phyloP scores from a whole-genome alignment of 345 rosid species.

The Gossypium arboreum region DNA sequence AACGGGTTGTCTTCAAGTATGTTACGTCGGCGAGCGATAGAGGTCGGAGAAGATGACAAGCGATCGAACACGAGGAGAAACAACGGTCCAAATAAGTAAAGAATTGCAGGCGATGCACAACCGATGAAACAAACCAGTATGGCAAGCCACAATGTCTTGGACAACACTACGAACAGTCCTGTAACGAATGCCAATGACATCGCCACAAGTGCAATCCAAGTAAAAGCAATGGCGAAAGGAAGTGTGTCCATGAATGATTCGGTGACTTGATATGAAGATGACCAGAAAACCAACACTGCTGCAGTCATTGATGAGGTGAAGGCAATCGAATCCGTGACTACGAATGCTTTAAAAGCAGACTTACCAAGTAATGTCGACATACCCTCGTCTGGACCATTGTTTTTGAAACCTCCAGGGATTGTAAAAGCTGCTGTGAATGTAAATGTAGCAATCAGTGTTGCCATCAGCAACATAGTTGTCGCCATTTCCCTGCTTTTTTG shows the following conservation, averaged over 20 bases:
- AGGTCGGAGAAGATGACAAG: neutral
- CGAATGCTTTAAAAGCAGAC: neutral
- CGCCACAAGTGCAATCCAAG: neutral
- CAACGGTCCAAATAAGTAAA: neutral
- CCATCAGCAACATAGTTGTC: neutral
- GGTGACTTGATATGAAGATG: neutral
- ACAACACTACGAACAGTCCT: neutral
- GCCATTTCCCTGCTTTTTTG: constrained; percentile 13
- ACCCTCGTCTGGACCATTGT: neutral
- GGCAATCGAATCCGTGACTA: neutral
- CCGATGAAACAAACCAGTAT: neutral
- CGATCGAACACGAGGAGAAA: neutral
- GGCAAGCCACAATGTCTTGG: constrained; percentile 2
- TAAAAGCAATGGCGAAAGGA: neutral
- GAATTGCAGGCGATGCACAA: neutral
- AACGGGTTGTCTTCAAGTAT: neutral
- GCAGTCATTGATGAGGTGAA: constrained; percentile 3
- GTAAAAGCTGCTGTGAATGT: constrained; percentile 20
- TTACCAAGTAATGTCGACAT: neutral
- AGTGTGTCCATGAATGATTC: constrained; percentile 7
- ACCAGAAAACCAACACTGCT: constrained; percentile 5
- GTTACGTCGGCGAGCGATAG: neutral
- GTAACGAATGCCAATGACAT: neutral
- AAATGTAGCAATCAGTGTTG: constrained; percentile 22
- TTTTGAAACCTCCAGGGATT: constrained; percentile 17